Evolutionary conservation across 2,329 filamentous ascomycete genomes (phyloP).

Genomic region (Ascochyta clinopodiicola): DNA sequence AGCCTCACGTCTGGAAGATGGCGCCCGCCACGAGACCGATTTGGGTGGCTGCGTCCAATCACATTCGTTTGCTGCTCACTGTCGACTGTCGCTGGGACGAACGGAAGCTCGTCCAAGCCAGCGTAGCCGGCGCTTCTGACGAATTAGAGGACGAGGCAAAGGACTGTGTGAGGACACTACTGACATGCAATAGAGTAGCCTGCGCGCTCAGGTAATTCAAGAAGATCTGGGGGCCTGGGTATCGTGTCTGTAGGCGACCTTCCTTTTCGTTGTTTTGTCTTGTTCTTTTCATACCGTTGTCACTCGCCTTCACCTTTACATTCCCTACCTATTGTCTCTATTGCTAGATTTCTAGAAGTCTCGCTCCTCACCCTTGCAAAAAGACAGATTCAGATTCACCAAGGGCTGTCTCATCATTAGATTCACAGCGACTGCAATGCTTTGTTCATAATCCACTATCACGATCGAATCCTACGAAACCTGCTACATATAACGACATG

Average conservation of each 20-base stretch:
- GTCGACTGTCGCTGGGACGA: constrained; percentile 34
- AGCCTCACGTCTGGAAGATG: constrained; percentile 39
- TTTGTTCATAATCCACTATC: not conserved
- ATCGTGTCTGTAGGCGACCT: constrained; percentile 2
- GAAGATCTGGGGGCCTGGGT: constrained; percentile 8
- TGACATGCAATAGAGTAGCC: not conserved
- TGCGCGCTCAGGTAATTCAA: constrained; percentile 11
- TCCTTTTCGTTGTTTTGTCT: constrained; percentile 11
- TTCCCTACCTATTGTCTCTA: not conserved
- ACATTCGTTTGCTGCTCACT: constrained; percentile 27
- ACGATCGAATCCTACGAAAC: not conserved
- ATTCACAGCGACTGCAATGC: not conserved
- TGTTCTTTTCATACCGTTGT: constrained; percentile 21
- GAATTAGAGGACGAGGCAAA: constrained; percentile 31
- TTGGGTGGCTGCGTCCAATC: constrained; percentile 42
- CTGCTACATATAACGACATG: not conserved
- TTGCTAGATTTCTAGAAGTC: not conserved
- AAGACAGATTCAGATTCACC: not conserved
- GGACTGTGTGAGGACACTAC: constrained; percentile 22
- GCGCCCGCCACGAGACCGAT: constrained; percentile 42
- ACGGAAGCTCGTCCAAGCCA: constrained; percentile 29
- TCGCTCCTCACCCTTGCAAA: not conserved
- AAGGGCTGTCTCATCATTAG: not conserved
- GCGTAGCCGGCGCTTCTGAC: constrained; percentile 35
- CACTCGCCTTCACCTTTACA: constrained; percentile 9